Conservation (phyloP, 1,284 basidiomycete genomes). For the Pulveroboletus sp. region DNA sequence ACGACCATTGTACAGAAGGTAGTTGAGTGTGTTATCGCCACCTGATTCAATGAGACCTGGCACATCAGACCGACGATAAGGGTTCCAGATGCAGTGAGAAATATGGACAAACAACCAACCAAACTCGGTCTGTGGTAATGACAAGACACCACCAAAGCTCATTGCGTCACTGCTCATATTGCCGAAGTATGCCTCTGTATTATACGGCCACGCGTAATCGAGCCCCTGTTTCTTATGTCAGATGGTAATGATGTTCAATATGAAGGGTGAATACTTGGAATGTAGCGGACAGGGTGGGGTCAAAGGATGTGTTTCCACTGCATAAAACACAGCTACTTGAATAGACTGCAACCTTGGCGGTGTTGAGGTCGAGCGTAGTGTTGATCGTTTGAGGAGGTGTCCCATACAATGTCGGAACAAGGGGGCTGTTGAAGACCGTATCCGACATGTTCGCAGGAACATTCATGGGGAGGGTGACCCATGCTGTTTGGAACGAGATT, state of each 20-base stretch:
- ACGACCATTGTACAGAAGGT: constrained; percentile 26
- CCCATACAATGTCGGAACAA: constrained; percentile 24
- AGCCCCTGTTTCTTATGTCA: background rate
- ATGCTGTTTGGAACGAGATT: constrained; percentile 10
- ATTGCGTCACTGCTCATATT: constrained; percentile 15
- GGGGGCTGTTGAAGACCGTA: constrained; percentile 17
- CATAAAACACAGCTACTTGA: constrained; percentile 27
- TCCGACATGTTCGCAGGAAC: constrained; percentile 18
- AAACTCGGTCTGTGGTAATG: constrained; percentile 14
- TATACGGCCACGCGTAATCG: constrained; percentile 16
- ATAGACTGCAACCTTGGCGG: constrained; percentile 19
- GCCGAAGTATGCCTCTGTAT: constrained; percentile 8
- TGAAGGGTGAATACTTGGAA: constrained; percentile 17
- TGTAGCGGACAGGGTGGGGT: constrained; percentile 22
- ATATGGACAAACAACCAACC: constrained; percentile 1
- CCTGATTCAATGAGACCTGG: constrained; percentile 19
- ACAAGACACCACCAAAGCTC: constrained; percentile 17
- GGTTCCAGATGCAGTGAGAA: background rate
- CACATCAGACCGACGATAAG: background rate
- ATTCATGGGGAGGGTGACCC: constrained; percentile 18
- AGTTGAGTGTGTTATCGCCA: constrained; percentile 10
- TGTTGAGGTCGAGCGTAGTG: constrained; percentile 22
- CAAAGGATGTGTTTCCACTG: constrained; percentile 21
- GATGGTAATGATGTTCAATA: background rate
- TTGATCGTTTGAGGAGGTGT: constrained; percentile 27